These are phyloP conservation scores for Cyberlindnera euphorbiae DNA, from an alignment of 805 yeast species.

Conservation along the genomic window DNA sequence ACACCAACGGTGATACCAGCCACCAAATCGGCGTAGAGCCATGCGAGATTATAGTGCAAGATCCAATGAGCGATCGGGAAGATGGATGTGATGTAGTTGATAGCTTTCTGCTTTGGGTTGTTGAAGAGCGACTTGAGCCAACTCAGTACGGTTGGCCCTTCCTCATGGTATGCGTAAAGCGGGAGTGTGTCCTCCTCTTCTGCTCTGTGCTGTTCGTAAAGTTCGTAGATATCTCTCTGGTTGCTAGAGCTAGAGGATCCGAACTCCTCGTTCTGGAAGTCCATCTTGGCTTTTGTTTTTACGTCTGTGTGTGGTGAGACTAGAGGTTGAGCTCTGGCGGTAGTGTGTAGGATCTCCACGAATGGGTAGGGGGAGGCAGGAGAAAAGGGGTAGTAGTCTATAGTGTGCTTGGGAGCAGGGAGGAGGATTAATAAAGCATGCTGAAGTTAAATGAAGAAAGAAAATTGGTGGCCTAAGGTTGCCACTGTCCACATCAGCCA, in stretches of 20 bases:
- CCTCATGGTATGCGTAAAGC: conserved; percentile 8
- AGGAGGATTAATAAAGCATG: not conserved
- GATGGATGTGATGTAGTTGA: conserved; percentile 51
- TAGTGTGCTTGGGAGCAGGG: too few species aligned
- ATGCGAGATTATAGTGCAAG: conserved; percentile 69
- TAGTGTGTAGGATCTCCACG: too few species aligned
- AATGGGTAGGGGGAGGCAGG: too few species aligned
- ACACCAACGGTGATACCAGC: conserved; percentile 94
- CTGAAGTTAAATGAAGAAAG: too few species aligned
- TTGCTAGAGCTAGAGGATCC: conserved; percentile 7
- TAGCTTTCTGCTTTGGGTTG: conserved; percentile 25
- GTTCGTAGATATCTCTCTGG: conserved; percentile 10
- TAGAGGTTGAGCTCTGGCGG: too few species aligned
- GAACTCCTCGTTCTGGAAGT: conserved; percentile 1
- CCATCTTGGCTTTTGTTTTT: not conserved
- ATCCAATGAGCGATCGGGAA: conserved; percentile 87
- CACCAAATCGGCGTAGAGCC: conserved; percentile 79
- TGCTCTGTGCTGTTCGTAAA: conserved; percentile 13
- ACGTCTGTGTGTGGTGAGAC: not conserved
- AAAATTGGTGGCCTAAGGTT: too few species aligned
- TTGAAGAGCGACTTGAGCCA: conserved; percentile 9
- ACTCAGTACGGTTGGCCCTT: conserved; percentile 7
- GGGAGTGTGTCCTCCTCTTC: conserved; percentile 6
- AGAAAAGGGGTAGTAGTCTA: too few species aligned
- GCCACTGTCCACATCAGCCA: not conserved